Evolutionary conservation across 1,284 basidiomycete genomes (phyloP).

Genomic region (Ustilago nuda): DNA sequence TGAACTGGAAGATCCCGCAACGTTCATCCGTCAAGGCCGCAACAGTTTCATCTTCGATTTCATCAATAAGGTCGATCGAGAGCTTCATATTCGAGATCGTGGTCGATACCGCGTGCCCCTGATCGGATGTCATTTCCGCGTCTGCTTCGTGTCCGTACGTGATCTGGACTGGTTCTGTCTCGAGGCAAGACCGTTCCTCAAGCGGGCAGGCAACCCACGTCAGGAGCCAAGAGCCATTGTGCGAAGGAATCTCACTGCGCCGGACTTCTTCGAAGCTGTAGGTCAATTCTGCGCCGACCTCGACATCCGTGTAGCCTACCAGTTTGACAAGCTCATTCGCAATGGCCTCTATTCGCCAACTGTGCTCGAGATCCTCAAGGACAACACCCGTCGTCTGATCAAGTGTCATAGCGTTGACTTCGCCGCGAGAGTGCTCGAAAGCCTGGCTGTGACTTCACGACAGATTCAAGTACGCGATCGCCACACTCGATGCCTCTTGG

Average conservation of each 20-base stretch:
- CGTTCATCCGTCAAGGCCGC: conserved; percentile 32
- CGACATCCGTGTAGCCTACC: conserved; percentile 30
- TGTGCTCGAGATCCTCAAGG: conserved; percentile 24
- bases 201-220: conserved; percentile 27
- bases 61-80: conserved; percentile 1
- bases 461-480: conserved; percentile 27
- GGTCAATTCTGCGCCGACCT: conserved; percentile 18
- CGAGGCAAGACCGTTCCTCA: conserved; percentile 27
- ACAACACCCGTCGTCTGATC: conserved; percentile 15
- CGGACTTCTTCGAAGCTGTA: conserved; percentile 17
- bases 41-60: conserved; percentile 34
- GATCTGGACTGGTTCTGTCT: conserved; percentile 39
- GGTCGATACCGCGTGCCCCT: conserved; percentile 16
- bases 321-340: conserved; percentile 33
- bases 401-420: conserved; percentile 16
- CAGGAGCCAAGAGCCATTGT: conserved; percentile 14
- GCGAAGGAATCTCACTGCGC: conserved; percentile 22
- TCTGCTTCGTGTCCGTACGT: conserved; percentile 19
- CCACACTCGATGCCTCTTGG: conserved; percentile 25
- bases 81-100: conserved; percentile 14
- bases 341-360: conserved; percentile 35
- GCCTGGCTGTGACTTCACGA: conserved; percentile 15
- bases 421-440: conserved; percentile 25
- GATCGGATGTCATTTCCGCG: conserved; percentile 29
- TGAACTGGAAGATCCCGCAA: conserved; percentile 41